These are phyloP conservation scores for Vitis hybrid DNA, from an alignment of 177 flowering plant genomes.

Conservation along the genomic window DNA sequence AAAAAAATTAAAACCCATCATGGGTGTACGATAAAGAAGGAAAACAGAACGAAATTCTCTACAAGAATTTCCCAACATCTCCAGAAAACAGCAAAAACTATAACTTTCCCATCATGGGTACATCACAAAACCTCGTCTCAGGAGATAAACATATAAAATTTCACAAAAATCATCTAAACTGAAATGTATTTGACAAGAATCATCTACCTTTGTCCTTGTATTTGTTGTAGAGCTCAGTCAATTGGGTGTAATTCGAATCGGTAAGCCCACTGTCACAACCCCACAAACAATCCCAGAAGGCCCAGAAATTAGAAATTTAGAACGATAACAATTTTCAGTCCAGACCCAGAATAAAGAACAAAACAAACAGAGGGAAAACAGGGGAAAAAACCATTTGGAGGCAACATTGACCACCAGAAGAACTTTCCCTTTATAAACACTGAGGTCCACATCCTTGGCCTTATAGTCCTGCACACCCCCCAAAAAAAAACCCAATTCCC, in stretches of 20 bases:
- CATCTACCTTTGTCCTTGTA: conserved; percentile 72
- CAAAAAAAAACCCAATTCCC: neutral
- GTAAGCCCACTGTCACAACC: conserved; percentile 63
- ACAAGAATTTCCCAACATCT: neutral
- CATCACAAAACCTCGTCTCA: neutral
- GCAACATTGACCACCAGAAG: conserved; percentile 80
- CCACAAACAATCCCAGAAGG: neutral
- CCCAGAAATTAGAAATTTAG: neutral
- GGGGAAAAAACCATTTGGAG: conserved; percentile 63
- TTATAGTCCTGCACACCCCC: conserved; percentile 51
- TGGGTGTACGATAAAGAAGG: neutral
- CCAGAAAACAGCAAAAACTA: neutral
- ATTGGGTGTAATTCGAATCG: conserved; percentile 67
- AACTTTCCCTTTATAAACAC: conserved; percentile 66
- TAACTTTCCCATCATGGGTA: neutral
- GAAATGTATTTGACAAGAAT: neutral
- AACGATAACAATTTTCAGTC: too few species aligned
- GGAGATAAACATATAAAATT: neutral
- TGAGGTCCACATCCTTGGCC: conserved; percentile 58
- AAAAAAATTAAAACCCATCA: neutral
- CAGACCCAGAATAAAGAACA: neutral
- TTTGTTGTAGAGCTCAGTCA: conserved; percentile 67
- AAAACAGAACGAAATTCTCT: neutral
- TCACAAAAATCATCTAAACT: neutral
- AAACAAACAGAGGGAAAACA: neutral